Conservation (phyloP, 1,139 yeast species). For the Pneumocystis jirovecii region DNA sequence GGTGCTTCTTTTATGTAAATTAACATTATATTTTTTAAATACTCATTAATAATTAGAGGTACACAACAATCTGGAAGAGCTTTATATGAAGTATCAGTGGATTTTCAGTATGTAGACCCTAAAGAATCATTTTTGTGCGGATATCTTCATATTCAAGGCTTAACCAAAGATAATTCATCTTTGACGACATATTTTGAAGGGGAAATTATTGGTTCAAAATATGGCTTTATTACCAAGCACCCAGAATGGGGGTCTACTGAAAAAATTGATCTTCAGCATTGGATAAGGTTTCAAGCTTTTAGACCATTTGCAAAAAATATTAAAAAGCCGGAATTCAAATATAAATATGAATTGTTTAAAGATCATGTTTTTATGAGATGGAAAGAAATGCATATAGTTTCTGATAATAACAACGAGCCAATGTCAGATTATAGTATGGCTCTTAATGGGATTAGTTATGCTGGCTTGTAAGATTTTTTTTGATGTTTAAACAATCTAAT, state of each 20-base stretch:
- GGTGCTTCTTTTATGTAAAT: not conserved
- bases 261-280: slow-evolving; percentile 1
- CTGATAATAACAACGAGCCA: not conserved
- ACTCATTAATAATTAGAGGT: not conserved
- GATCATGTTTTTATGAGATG: slow-evolving; percentile 2
- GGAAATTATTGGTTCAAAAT: not conserved
- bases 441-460: slow-evolving; percentile 1
- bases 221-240: not conserved
- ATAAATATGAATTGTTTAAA: not conserved
- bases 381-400: slow-evolving; percentile 1
- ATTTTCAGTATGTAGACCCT: not conserved
- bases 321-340: not conserved
- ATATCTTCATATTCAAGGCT: not conserved
- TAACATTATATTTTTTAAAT: not conserved
- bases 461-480: slow-evolving; percentile 1
- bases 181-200: slow-evolving; percentile 1
- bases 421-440: not conserved
- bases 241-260: slow-evolving; percentile 1
- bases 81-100: not conserved
- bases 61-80: not conserved
- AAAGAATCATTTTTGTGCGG: not conserved
- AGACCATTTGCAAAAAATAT: not conserved
- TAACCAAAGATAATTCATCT: slow-evolving; percentile 1
- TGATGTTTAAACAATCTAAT: not conserved
- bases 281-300: slow-evolving; percentile 1